phyloP scores from a whole-genome alignment of 1,284 basidiomycete species.

The Moesziomyces sp. region DNA sequence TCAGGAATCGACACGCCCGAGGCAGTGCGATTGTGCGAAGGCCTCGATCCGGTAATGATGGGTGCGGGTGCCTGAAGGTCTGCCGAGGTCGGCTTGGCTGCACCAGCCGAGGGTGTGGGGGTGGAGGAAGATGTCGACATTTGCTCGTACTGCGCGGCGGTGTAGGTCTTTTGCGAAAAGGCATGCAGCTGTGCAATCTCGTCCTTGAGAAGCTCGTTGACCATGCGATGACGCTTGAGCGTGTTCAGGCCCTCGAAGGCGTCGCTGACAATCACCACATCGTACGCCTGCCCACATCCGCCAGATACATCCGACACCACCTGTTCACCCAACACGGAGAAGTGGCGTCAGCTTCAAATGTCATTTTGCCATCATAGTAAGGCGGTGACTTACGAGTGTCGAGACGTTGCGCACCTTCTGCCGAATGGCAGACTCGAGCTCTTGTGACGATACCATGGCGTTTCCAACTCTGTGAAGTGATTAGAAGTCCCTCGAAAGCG shows the following conservation, averaged over 20 bases:
- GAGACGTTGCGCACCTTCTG: conserved; percentile 57
- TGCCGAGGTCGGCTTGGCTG: conserved; percentile 14
- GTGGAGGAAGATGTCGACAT: conserved; percentile 17
- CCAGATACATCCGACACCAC: conserved; percentile 67
- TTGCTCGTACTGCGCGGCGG: conserved; percentile 50
- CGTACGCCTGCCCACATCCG: conserved; percentile 66
- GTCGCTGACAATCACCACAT: conserved; percentile 65
- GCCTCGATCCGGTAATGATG: conserved; percentile 18
- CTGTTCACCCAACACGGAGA: conserved; percentile 5
- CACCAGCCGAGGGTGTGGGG: conserved; percentile 8
- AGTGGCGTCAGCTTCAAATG: no score
- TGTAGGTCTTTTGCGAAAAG: conserved; percentile 68
- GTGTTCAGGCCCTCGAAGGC: conserved; percentile 63
- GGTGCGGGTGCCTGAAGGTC: conserved; percentile 39
- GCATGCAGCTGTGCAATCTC: conserved; percentile 70
- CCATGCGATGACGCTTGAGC: conserved; percentile 66
- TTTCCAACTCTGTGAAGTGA: no score
- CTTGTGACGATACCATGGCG: conserved; percentile 61
- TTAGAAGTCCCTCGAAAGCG: no score
- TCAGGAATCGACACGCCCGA: conserved; percentile 62
- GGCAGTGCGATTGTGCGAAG: conserved; percentile 54
- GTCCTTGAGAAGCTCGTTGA: conserved; percentile 69
- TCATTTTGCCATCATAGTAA: no score
- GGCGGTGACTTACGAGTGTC: conserved; percentile 42
- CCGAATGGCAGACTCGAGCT: conserved; percentile 65